Base-by-base conservation (phyloP, 2,329 filamentous ascomycete genomes). In the Aspergillus brasiliensis region DNA sequence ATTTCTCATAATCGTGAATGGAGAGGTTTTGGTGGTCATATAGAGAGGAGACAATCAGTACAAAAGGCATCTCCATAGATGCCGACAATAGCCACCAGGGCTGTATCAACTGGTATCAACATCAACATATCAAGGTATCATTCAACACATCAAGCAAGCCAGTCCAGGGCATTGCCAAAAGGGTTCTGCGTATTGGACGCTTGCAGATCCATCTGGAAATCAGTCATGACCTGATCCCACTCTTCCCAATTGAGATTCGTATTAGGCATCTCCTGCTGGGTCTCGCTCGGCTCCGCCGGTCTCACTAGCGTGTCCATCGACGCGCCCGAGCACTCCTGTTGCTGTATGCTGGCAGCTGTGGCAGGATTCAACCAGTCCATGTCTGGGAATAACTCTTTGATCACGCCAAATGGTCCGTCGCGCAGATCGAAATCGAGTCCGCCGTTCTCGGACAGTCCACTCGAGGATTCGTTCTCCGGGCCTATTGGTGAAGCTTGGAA, bases 211-310 rank as follows among this genome's bases (percentile, higher is more conserved):
- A 69, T 65, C 48, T 77, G 74, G 56, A 76, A 77, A 40, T 77
- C 75, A 13, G 73, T 73, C 69, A 76, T 71, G n/a, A 76, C 73
- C 51, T 73, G 67, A 52, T 75, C 73, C 69, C 75, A 75, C 25
- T 75, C 72, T 37, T 72, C 69, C 73, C 74, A 75, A 44, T 66
- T 69, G 28, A 73, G 60, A 5, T 65, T 63, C 5, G 60, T 19
- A 3, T 65, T 63, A 7, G 69, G 58, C 3, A 66, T 40, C 3
- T 63, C 61, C 44, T 62, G 62, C 23, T 63, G 62, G n/a, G 51
- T 42, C 15, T 37, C 27, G 56, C 28, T 47, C 63, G 51, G 57
- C 49, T 11, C 44, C n/a, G 51, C 15, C 28, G 63, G 61, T 3
- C 19, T 38, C n/a, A 52, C 58, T 5, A 67, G 56, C 5, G 64